A percentile compares a stretch with the other conserved stretches of the same genome.
Conservation (phyloP, 1,139 yeast genomes). For the Lodderomyces margitis region DNA sequence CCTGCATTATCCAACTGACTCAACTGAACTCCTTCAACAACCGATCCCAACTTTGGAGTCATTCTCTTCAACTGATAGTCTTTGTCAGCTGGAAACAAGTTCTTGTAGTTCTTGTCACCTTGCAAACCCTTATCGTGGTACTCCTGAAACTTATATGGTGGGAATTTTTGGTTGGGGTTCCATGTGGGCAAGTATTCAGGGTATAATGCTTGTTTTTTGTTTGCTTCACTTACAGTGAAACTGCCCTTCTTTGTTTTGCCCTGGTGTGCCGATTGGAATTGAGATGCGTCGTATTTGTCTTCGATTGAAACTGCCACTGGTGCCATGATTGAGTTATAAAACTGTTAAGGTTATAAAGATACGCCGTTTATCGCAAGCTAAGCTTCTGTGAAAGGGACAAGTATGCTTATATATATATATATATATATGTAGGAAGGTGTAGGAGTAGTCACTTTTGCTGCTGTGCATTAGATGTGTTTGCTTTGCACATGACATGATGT, state of each 20-base stretch:
- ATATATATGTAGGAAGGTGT: background rate
- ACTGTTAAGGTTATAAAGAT: too few species aligned
- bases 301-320: slow-evolving; percentile 15
- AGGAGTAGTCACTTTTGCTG: too few species aligned
- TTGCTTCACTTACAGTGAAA: slow-evolving; percentile 24
- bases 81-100: slow-evolving; percentile 17
- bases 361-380: too few species aligned
- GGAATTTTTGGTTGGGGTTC: slow-evolving; percentile 27
- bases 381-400: too few species aligned
- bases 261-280: slow-evolving; percentile 28
- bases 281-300: slow-evolving; percentile 27
- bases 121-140: slow-evolving; percentile 24
- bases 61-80: slow-evolving; percentile 15
- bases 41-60: slow-evolving; percentile 28
- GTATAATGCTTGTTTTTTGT: slow-evolving; percentile 20
- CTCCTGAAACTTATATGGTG: slow-evolving; percentile 22
- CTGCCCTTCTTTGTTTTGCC: slow-evolving; percentile 24
- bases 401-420: too few species aligned
- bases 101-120: slow-evolving; percentile 18
- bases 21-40: slow-evolving; percentile 26
- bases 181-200: slow-evolving; percentile 30
- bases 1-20: slow-evolving; percentile 26
- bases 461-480: background rate
- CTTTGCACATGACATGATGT: background rate
- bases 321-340: slow-evolving; percentile 14